Evolutionary conservation across 768 basidiomycete species (phyloP).

Genomic region (Tubosaeta sp.): DNA sequence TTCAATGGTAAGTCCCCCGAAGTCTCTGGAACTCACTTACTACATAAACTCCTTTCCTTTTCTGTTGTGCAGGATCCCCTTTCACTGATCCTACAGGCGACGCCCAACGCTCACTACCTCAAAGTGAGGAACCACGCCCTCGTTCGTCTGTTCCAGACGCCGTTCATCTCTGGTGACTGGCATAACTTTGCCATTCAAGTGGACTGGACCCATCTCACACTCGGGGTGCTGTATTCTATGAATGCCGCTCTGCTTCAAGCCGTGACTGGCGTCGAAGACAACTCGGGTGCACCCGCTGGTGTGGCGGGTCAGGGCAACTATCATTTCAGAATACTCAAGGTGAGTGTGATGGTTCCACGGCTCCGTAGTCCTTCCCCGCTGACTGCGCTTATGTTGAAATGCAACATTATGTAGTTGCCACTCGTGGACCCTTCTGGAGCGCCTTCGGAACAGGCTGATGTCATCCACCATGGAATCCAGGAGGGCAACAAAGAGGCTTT

Average conservation of each 20-base stretch:
- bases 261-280: constrained; percentile 42
- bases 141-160: not conserved
- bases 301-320: constrained; percentile 44
- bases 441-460: constrained; percentile 45
- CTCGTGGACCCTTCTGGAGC: constrained; percentile 46
- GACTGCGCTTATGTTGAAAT: not conserved
- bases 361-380: not conserved
- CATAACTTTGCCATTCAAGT: constrained; percentile 60
- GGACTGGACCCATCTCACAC: constrained; percentile 49
- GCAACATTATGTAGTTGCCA: constrained; percentile 40
- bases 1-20: constrained; percentile 36
- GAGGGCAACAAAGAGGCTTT: constrained; percentile 53
- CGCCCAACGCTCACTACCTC: constrained; percentile 42
- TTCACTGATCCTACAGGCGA: constrained; percentile 52
- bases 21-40: not conserved
- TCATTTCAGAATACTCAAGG: constrained; percentile 60
- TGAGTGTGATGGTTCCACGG: constrained; percentile 17
- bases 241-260: constrained; percentile 35
- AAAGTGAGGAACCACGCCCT: constrained; percentile 45
- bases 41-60: not conserved
- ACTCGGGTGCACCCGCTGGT: constrained; percentile 38
- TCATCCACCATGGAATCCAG: constrained; percentile 55
- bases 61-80: constrained; percentile 32
- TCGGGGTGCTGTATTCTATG: constrained; percentile 50
- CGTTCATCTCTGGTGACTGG: constrained; percentile 31